Percentiles rank a stretch among this genome's conserved stretches.
Evolutionary conservation across 495 filamentous ascomycete genomes (phyloP).

Genomic region (Barbatosphaeria neglecta): DNA sequence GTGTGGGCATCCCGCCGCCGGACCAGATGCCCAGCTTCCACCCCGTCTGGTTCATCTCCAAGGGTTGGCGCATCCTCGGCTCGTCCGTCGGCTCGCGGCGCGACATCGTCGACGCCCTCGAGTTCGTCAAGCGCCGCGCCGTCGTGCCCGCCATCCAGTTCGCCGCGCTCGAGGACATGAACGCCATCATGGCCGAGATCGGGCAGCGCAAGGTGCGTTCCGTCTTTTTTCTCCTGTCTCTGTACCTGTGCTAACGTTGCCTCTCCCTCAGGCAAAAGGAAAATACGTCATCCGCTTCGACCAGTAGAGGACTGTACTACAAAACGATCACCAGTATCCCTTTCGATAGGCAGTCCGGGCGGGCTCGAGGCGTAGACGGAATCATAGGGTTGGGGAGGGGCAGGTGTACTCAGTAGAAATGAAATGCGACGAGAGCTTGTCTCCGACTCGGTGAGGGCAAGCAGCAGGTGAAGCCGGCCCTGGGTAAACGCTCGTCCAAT

Average conservation of each 20-base stretch:
- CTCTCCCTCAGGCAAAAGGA: neutral
- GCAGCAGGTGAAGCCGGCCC: too few species aligned
- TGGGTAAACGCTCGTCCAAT: too few species aligned
- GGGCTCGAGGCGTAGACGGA: too few species aligned
- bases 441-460: too few species aligned
- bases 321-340: too few species aligned
- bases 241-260: too few species aligned
- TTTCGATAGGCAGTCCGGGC: too few species aligned
- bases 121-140: slow-evolving; percentile 5
- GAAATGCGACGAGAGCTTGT: too few species aligned
- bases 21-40: slow-evolving; percentile 1
- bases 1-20: slow-evolving; percentile 1
- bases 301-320: too few species aligned
- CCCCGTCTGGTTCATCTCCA: slow-evolving; percentile 2
- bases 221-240: too few species aligned
- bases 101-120: slow-evolving; percentile 10
- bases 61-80: slow-evolving; percentile 7
- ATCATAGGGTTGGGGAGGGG: too few species aligned
- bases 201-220: neutral
- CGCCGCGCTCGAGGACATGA: slow-evolving; percentile 4
- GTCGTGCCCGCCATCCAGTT: slow-evolving; percentile 6
- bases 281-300: neutral
- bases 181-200: neutral
- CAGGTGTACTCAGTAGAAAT: too few species aligned
- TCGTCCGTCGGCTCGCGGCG: slow-evolving; percentile 6